Evolutionary conservation across 768 basidiomycete species (phyloP).

Genomic region (Gelatoporia subvermispora): DNA sequence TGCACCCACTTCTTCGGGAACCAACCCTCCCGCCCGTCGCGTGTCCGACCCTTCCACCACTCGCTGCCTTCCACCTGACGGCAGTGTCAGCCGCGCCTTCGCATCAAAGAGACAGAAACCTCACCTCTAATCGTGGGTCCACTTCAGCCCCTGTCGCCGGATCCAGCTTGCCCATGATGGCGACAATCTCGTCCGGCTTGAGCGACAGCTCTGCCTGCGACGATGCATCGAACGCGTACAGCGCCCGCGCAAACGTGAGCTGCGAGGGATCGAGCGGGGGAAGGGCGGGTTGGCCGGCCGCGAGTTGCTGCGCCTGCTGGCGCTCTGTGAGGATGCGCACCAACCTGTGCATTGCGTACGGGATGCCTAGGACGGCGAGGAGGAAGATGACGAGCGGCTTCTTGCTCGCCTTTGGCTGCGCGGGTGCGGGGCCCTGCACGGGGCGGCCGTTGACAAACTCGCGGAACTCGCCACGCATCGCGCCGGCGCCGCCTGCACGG

Average conservation of each 20-base stretch:
- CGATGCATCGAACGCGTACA: conserved; percentile 72
- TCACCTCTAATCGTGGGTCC: conserved; percentile 55
- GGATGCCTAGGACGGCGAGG: conserved; percentile 88
- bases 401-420: conserved; percentile 62
- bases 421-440: conserved; percentile 36
- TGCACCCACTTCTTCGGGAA: conserved; percentile 91
- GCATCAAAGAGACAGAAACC: background rate
- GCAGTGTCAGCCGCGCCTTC: background rate
- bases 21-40: conserved; percentile 92
- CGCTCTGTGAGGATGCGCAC: conserved; percentile 72
- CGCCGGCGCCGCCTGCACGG: conserved; percentile 30
- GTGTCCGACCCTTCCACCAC: conserved; percentile 93
- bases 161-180: conserved; percentile 79
- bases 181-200: conserved; percentile 89
- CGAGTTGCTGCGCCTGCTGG: conserved; percentile 33
- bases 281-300: conserved; percentile 33
- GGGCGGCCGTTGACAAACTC: conserved; percentile 69
- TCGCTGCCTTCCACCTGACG: conserved; percentile 47
- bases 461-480: conserved; percentile 63
- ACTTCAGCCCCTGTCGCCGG: conserved; percentile 64
- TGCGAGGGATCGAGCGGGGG: conserved; percentile 73
- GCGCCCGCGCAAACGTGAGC: conserved; percentile 78
- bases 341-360: conserved; percentile 89
- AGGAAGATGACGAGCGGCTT: conserved; percentile 94
- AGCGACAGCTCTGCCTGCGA: conserved; percentile 76